phyloP scores from a whole-genome alignment of 192 early-diverging fungal species.

The Lobosporangium transversale region DNA sequence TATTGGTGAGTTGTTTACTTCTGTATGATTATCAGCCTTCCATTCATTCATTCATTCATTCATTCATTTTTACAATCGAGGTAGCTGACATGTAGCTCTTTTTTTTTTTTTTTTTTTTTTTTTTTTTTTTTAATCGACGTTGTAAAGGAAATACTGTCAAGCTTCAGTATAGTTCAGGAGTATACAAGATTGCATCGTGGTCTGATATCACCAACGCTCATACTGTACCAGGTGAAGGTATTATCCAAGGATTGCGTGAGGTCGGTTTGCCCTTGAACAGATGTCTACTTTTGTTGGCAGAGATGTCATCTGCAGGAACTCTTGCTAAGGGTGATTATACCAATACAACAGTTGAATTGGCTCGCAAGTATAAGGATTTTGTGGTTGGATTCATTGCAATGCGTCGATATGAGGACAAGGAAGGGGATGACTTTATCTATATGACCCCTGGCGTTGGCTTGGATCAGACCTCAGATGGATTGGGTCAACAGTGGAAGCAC shows the following conservation, averaged over 20 bases:
- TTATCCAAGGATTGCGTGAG: conserved; percentile 90
- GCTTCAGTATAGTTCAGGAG: conserved; percentile 89
- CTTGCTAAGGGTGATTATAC: conserved; percentile 89
- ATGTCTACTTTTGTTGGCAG: conserved; percentile 89
- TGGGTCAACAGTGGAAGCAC: conserved; percentile 97
- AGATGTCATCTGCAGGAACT: conserved; percentile 96
- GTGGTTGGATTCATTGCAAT: conserved; percentile 94
- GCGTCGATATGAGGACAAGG: conserved; percentile 49
- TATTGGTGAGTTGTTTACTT: conserved; percentile 79
- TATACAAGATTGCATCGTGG: conserved; percentile 95
- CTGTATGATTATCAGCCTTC: no score
- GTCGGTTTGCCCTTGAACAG: conserved; percentile 84
- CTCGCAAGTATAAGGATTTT: conserved; percentile 86
- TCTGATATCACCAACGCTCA: conserved; percentile 97
- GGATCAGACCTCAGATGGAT: conserved; percentile 80
- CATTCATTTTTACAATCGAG: no score
- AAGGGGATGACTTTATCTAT: conserved; percentile 89
- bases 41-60: no score
- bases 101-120: not conserved
- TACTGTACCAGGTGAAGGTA: conserved; percentile 94
- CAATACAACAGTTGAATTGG: conserved; percentile 85
- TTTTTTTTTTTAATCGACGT: not conserved
- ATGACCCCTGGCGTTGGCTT: conserved; percentile 97
- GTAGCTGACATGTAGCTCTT: not conserved
- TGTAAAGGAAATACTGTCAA: conserved; percentile 91